A percentile compares a stretch with the other conserved stretches of the same genome.
Conservation (phyloP, 2,329 filamentous ascomycete species). For the Paramyrothecium sp. region DNA sequence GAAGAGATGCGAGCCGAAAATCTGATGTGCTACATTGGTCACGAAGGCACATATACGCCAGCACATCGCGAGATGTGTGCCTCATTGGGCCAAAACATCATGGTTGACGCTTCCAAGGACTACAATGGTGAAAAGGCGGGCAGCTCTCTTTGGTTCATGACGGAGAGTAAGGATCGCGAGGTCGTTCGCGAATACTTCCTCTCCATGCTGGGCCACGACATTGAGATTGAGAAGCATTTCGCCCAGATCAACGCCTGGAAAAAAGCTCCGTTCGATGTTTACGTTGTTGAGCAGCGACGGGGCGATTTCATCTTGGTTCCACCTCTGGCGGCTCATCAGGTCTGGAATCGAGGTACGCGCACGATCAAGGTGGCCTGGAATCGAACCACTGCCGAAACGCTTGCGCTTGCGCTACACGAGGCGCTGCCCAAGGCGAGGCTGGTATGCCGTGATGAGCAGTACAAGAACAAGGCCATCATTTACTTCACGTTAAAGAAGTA, state of each 20-base stretch:
- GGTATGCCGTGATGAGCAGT: constrained; percentile 95
- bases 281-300: constrained; percentile 84
- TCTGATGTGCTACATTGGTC: constrained; percentile 96
- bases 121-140: constrained; percentile 77
- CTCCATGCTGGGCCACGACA: constrained; percentile 89
- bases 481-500: constrained; percentile 88
- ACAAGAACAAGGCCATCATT: constrained; percentile 96
- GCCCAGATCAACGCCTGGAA: constrained; percentile 96
- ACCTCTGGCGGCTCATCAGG: constrained; percentile 90
- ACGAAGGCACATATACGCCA: constrained; percentile 95
- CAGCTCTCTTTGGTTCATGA: constrained; percentile 99
- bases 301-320: constrained; percentile 95
- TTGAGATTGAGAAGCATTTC: constrained; percentile 96
- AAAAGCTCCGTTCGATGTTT: constrained; percentile 88
- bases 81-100: constrained; percentile 93
- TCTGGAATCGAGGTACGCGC: constrained; percentile 94
- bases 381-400: constrained; percentile 85
- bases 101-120: constrained; percentile 84
- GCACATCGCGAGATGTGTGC: constrained; percentile 98
- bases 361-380: constrained; percentile 99
- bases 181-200: constrained; percentile 92
- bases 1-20: constrained; percentile 89
- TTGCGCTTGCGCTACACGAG: constrained; percentile 82
- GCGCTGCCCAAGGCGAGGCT: constrained; percentile 84
- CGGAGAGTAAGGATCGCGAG: constrained; percentile 87